Evolutionary conservation across 805 yeast genomes (phyloP).

Genomic region (Yarrowia sp.): DNA sequence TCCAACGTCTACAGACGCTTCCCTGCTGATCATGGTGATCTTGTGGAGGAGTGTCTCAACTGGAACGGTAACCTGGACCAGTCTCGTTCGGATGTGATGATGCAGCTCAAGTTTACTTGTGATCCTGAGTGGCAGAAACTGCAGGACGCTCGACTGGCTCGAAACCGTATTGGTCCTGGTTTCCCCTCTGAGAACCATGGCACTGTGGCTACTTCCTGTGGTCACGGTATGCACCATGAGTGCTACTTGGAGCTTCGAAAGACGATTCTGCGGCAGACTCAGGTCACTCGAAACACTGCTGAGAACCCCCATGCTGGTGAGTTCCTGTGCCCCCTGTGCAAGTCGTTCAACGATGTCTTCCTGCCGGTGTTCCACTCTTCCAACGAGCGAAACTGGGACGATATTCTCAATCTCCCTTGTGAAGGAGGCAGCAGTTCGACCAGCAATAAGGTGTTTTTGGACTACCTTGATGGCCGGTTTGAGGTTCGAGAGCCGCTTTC

Average conservation of each 20-base stretch:
- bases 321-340: slow-evolving; percentile 87
- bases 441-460: neutral
- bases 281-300: slow-evolving; percentile 78
- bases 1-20: slow-evolving; percentile 60
- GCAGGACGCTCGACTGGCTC: slow-evolving; percentile 42
- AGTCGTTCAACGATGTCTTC: slow-evolving; percentile 78
- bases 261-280: slow-evolving; percentile 58
- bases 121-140: slow-evolving; percentile 42
- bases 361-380: slow-evolving; percentile 67
- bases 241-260: slow-evolving; percentile 67
- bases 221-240: slow-evolving; percentile 86
- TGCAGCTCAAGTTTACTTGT: slow-evolving; percentile 10
- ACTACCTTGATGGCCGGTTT: slow-evolving; percentile 3
- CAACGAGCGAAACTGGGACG: slow-evolving; percentile 41
- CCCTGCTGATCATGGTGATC: slow-evolving; percentile 61
- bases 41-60: slow-evolving; percentile 64
- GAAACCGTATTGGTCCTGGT: slow-evolving; percentile 66
- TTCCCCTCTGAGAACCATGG: slow-evolving; percentile 45
- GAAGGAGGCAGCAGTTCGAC: neutral
- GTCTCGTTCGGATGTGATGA: slow-evolving; percentile 9
- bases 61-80: slow-evolving; percentile 46
- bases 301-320: slow-evolving; percentile 69
- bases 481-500: neutral
- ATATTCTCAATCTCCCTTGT: slow-evolving; percentile 8
- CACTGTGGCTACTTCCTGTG: slow-evolving; percentile 68